Conservation (phyloP, 1,284 basidiomycete genomes). For the Clitocybe nebularis region DNA sequence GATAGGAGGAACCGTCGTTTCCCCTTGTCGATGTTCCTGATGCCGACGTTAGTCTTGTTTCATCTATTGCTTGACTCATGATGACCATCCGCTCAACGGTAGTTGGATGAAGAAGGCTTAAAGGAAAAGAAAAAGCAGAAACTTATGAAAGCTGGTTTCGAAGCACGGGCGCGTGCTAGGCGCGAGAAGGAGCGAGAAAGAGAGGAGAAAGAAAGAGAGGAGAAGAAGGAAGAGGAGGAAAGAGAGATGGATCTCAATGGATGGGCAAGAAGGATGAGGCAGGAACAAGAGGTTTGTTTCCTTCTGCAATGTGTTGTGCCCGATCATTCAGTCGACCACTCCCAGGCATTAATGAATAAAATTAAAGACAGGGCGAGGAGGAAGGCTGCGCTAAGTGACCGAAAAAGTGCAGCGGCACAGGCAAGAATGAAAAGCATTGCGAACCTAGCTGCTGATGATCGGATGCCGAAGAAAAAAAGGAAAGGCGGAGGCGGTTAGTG, state of each 20-base stretch:
- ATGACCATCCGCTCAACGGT: too few relatives aligned
- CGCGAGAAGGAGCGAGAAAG: slow-evolving; percentile 88
- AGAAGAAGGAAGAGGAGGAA: slow-evolving; percentile 76
- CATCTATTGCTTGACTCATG: too few relatives aligned
- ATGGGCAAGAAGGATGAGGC: slow-evolving; percentile 71
- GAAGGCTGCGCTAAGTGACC: slow-evolving; percentile 81
- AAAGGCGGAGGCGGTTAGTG: slow-evolving; percentile 70
- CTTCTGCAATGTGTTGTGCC: too few relatives aligned
- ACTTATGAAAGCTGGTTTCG: slow-evolving; percentile 92
- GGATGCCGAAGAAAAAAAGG: slow-evolving; percentile 75
- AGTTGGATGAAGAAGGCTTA: slow-evolving; percentile 89
- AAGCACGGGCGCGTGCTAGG: slow-evolving; percentile 82
- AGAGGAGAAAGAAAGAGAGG: slow-evolving; percentile 72
- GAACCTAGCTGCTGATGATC: slow-evolving; percentile 82
- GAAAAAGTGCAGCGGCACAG: slow-evolving; percentile 95
- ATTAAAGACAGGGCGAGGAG: slow-evolving; percentile 85
- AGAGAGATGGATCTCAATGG: slow-evolving; percentile 64
- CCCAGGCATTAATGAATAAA: slow-evolving; percentile 71
- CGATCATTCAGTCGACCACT: slow-evolving; percentile 3
- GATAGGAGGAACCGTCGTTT: slow-evolving; percentile 80
- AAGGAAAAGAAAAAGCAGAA: slow-evolving; percentile 96
- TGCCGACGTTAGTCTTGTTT: slow-evolving; percentile 56
- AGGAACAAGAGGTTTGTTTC: slow-evolving; percentile 71
- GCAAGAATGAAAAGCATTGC: slow-evolving; percentile 98
- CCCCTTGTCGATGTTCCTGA: slow-evolving; percentile 91